Evolutionary conservation across 345 rosid genomes (phyloP).

Genomic region (Eucalyptus marginata): DNA sequence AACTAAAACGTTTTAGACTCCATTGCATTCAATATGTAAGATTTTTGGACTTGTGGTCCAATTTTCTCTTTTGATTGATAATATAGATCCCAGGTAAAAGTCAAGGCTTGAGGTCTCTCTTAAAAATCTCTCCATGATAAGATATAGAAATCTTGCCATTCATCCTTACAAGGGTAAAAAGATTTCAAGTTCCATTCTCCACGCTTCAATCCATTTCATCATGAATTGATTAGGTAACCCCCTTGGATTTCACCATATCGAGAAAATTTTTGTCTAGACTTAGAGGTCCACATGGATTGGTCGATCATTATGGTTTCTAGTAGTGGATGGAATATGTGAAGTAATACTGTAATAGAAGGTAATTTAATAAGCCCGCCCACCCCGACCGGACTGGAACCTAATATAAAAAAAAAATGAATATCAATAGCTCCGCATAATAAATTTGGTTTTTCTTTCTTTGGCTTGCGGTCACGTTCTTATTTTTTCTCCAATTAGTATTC

Average conservation of each 20-base stretch:
- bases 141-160: neutral
- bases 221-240: neutral
- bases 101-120: neutral
- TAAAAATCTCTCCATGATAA: neutral
- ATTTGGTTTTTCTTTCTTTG: too few species aligned
- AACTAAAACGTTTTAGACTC: neutral
- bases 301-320: neutral
- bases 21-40: too few species aligned
- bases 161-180: neutral
- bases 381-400: too few species aligned
- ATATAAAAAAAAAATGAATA: too few species aligned
- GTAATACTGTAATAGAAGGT: neutral
- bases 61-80: neutral
- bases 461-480: too few species aligned
- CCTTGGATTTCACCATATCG: neutral
- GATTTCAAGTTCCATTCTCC: neutral
- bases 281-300: neutral
- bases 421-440: too few species aligned
- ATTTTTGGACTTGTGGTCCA: neutral
- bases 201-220: neutral
- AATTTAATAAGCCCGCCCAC: too few species aligned
- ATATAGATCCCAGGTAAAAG: neutral
- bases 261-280: neutral
- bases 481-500: too few species aligned
- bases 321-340: neutral